Percentiles rank a stretch among this genome's conserved stretches.
These are phyloP conservation scores for Boletus rubescentipes DNA, from an alignment of 768 basidiomycete genomes.

Conservation along the genomic window DNA sequence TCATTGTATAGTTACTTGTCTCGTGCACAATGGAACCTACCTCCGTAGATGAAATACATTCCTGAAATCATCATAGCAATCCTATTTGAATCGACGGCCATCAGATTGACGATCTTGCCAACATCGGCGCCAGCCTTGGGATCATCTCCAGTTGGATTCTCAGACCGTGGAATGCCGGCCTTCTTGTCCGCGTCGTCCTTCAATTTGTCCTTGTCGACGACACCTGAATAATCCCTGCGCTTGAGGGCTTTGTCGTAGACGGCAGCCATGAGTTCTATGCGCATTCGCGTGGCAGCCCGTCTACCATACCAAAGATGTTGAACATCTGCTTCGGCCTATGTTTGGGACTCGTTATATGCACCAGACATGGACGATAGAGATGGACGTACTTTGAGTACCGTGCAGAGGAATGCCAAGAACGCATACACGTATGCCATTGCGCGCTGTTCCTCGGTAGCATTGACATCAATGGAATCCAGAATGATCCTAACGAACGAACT, in stretches of 20 bases:
- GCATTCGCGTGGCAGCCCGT: conserved; percentile 69
- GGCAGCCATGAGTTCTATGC: conserved; percentile 76
- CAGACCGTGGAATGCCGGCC: conserved; percentile 10
- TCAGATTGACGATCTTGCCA: conserved; percentile 88
- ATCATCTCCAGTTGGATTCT: conserved; percentile 40
- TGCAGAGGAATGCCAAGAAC: conserved; percentile 65
- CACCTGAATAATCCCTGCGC: conserved; percentile 79
- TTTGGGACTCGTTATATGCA: not conserved
- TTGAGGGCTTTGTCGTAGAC: conserved; percentile 90
- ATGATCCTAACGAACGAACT: conserved; percentile 43
- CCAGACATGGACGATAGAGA: not conserved
- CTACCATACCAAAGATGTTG: conserved; percentile 82
- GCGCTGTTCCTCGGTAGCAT: conserved; percentile 48
- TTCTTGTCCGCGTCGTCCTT: conserved; percentile 25
- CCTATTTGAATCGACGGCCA: conserved; percentile 77
- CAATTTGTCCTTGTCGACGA: conserved; percentile 53
- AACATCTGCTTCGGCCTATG: conserved; percentile 60
- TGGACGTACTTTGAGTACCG: conserved; percentile 30
- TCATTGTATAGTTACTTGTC: not conserved
- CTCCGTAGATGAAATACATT: conserved; percentile 67
- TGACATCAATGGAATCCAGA: conserved; percentile 51
- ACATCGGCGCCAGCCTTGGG: conserved; percentile 79
- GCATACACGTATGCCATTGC: conserved; percentile 77
- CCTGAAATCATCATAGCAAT: conserved; percentile 54
- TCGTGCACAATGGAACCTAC: conserved; percentile 29